A percentile compares a stretch with the other conserved stretches of the same genome.
Conservation (phyloP, 2,329 filamentous ascomycete genomes). For the Sarocladium brachiariae region DNA sequence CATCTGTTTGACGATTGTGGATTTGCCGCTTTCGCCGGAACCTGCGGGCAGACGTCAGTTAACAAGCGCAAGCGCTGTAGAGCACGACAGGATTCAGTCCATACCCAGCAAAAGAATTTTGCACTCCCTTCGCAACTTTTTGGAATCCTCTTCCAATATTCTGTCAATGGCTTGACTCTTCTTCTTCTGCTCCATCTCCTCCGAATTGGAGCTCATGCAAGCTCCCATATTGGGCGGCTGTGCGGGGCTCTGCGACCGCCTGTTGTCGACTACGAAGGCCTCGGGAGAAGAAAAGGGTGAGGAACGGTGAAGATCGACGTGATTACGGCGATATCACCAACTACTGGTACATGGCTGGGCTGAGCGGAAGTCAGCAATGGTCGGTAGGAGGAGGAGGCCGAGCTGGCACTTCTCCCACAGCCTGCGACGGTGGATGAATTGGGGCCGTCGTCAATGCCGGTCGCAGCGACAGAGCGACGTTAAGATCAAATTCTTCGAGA, state of each 20-base stretch:
- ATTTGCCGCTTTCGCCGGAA: slow-evolving; percentile 97
- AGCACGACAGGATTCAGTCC: slow-evolving; percentile 18
- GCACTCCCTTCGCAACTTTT: slow-evolving; percentile 90
- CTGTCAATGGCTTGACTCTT: slow-evolving; percentile 93
- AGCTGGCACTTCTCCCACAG: slow-evolving; percentile 4
- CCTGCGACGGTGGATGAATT: neutral
- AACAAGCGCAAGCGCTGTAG: slow-evolving; percentile 11
- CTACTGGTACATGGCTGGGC: slow-evolving; percentile 11
- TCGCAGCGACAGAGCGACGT: neutral
- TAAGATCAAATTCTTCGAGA: neutral
- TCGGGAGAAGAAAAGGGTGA: neutral
- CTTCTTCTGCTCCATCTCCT: slow-evolving; percentile 90
- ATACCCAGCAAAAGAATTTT: slow-evolving; percentile 93
- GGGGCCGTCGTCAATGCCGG: slow-evolving; percentile 4
- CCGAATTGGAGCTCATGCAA: slow-evolving; percentile 84
- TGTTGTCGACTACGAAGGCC: neutral
- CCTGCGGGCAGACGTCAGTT: slow-evolving; percentile 44
- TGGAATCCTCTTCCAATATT: slow-evolving; percentile 88
- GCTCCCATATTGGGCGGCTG: slow-evolving; percentile 65
- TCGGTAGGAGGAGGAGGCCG: neutral
- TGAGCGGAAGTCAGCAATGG: neutral
- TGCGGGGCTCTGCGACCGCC: slow-evolving; percentile 11
- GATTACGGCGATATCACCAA: slow-evolving; percentile 4
- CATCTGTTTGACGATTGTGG: slow-evolving; percentile 99
- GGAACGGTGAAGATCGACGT: neutral